Conservation (phyloP, 2,329 filamentous ascomycete species). For the Drechmeria coniospora region DNA sequence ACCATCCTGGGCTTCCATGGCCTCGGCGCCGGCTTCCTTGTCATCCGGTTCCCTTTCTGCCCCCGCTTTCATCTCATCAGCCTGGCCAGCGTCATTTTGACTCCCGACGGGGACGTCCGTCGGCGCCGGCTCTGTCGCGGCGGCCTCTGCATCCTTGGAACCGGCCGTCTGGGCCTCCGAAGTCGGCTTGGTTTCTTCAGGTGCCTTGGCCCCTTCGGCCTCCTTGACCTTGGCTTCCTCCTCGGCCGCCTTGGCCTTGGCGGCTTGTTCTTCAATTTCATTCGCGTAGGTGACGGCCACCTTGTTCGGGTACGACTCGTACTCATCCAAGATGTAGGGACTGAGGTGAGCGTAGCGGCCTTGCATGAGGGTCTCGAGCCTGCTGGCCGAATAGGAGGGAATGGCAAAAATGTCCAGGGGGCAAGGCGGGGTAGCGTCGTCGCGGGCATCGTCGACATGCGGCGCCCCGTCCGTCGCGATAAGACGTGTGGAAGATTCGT, state of each 20-base stretch:
- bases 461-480: background rate
- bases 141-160: background rate
- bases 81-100: too few species aligned
- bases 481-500: too few species aligned
- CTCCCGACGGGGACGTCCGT: too few species aligned
- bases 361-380: constrained; percentile 14
- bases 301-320: constrained; percentile 17
- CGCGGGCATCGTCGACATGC: background rate
- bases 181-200: constrained; percentile 8
- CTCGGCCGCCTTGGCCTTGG: constrained; percentile 15
- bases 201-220: constrained; percentile 5
- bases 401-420: background rate
- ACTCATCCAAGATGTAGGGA: constrained; percentile 24
- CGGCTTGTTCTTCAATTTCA: constrained; percentile 14
- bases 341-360: constrained; percentile 24
- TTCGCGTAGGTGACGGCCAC: background rate
- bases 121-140: too few species aligned
- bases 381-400: constrained; percentile 4
- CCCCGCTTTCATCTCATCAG: too few species aligned
- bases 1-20: constrained; percentile 3
- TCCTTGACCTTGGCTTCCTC: constrained; percentile 19
- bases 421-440: background rate
- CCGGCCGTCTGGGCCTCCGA: background rate
- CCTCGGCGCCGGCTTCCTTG: constrained; percentile 6
- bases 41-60: too few species aligned